These are phyloP conservation scores for Suillus plorans DNA, from an alignment of 768 basidiomycete species.

Conservation along the genomic window DNA sequence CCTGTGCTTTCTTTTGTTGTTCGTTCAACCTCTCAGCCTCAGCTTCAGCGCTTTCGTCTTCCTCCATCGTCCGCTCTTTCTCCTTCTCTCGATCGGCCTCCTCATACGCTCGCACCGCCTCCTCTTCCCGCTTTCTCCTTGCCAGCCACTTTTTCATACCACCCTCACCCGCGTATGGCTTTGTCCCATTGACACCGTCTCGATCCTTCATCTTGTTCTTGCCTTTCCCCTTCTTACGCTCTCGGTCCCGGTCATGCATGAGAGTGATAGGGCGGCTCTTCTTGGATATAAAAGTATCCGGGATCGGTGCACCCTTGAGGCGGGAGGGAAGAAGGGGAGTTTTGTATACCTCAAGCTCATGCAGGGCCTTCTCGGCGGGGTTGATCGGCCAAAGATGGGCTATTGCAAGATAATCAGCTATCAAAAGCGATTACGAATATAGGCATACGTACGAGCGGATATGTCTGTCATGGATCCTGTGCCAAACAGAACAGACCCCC, in stretches of 20 bases:
- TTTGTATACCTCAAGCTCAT: slow-evolving; percentile 75
- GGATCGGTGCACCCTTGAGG: slow-evolving; percentile 40
- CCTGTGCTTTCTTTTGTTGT: slow-evolving; percentile 18
- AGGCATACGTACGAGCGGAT: slow-evolving; percentile 29
- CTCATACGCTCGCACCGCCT: slow-evolving; percentile 33
- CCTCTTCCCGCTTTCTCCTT: slow-evolving; percentile 56
- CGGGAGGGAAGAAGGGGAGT: slow-evolving; percentile 75
- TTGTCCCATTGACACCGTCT: slow-evolving; percentile 50
- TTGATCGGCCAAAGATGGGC: slow-evolving; percentile 37
- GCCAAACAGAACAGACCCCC: slow-evolving; percentile 52
- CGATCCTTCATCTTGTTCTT: slow-evolving; percentile 36
- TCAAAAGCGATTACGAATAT: slow-evolving; percentile 8
- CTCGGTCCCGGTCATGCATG: slow-evolving; percentile 58
- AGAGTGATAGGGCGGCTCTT: slow-evolving; percentile 43
- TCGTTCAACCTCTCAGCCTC: slow-evolving; percentile 14
- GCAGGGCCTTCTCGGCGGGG: slow-evolving; percentile 65
- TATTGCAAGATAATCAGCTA: slow-evolving; percentile 21
- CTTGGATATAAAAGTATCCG: slow-evolving; percentile 64
- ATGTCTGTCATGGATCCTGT: slow-evolving; percentile 35
- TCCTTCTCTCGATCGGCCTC: slow-evolving; percentile 28
- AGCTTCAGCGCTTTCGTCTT: slow-evolving; percentile 33
- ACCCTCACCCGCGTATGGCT: slow-evolving; percentile 78
- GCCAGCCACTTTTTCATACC: slow-evolving; percentile 78
- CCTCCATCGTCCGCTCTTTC: slow-evolving; percentile 33
- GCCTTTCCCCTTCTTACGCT: slow-evolving; percentile 39